Evolutionary conservation across 768 basidiomycete genomes (phyloP), one percentile per base, ranked within the genome.

Genomic region (Tricholoma hemisulphureum): DNA sequence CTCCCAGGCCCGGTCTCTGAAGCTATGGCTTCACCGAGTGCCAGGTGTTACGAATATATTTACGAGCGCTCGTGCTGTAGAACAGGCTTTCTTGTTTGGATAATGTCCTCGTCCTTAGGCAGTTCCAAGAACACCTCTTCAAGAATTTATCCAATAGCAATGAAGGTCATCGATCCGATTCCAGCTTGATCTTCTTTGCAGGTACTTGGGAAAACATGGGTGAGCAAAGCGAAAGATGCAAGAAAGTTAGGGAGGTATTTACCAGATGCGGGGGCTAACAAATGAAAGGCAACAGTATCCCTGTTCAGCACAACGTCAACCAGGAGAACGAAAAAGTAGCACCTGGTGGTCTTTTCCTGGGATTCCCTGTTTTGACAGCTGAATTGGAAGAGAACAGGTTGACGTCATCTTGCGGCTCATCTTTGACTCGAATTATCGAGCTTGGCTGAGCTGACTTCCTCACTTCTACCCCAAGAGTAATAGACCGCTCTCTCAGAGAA

Each of bases 371-470:
- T 39, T 7, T 46, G 6, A 7, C 37, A 24, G 43, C 24, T 9
- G 43, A 32, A 4, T 29, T 21, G 4, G 48, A 50, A 26, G 53
- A 32, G 23, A 53, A 54, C 7, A 57, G 4, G 16, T 20, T 13
- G 31, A 29, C n/a, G n/a, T 54, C 46, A 16, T 60, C 61, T 24
- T 28, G 31, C n/a, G 57, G 52, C 28, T 62, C 61, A 4, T 49
- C 14, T 53, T 64, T 64, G 26, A 62, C 53, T 43, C 28, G 55
- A 18, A 43, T 4, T 10, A 9, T 34, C 14, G 31, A 31, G 23
- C 8, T 20, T 3, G 54, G 23, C 5, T 49, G 35, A 5, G 24
- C 48, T 14, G 18, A 1, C 5, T 48, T 29, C 10, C 28, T 48
- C 8, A 26, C 14, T 13, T 57, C 59, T 16, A 53, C 32, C 16